Percentiles rank a stretch among this genome's conserved stretches.
Evolutionary conservation across 2,329 filamentous ascomycete genomes (phyloP).

Genomic region (Arthrobotrys musiformis): DNA sequence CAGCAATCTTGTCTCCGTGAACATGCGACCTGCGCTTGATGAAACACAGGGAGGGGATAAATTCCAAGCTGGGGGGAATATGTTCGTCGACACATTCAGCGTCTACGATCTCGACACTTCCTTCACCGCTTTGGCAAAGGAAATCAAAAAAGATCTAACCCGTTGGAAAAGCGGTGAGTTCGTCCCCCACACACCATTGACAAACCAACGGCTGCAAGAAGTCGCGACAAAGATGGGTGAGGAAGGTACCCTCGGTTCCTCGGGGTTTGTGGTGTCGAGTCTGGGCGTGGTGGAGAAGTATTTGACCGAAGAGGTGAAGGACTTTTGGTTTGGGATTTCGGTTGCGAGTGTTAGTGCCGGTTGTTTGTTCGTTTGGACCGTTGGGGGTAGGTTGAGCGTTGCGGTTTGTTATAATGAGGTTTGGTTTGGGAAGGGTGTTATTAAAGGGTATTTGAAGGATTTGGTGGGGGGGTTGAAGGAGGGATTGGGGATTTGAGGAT

Average conservation of each 20-base stretch:
- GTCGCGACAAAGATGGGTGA: neutral
- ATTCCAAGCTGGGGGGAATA: neutral
- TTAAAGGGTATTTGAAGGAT: neutral
- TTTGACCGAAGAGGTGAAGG: constrained; percentile 1
- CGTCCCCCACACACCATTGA: neutral
- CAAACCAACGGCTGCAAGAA: neutral
- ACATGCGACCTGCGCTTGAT: neutral
- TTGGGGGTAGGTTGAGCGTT: neutral
- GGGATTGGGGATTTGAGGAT: neutral
- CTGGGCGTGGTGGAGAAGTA: constrained; percentile 17
- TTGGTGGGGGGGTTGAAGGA: neutral
- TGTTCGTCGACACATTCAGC: constrained; percentile 8
- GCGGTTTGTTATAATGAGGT: neutral
- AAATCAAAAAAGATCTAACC: neutral
- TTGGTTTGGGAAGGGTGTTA: neutral
- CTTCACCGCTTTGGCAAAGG: neutral
- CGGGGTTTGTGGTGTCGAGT: neutral
- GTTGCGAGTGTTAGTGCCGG: neutral
- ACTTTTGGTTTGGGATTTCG: constrained; percentile 23
- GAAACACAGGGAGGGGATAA: neutral
- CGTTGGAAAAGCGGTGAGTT: neutral
- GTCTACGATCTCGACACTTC: neutral
- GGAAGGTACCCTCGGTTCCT: neutral
- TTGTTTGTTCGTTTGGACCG: neutral
- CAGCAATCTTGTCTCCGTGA: constrained; percentile 1